A percentile compares a stretch with the other conserved stretches of the same genome.
Conservation (phyloP, 2,329 filamentous ascomycete species). For the Lachnum nothofagi region DNA sequence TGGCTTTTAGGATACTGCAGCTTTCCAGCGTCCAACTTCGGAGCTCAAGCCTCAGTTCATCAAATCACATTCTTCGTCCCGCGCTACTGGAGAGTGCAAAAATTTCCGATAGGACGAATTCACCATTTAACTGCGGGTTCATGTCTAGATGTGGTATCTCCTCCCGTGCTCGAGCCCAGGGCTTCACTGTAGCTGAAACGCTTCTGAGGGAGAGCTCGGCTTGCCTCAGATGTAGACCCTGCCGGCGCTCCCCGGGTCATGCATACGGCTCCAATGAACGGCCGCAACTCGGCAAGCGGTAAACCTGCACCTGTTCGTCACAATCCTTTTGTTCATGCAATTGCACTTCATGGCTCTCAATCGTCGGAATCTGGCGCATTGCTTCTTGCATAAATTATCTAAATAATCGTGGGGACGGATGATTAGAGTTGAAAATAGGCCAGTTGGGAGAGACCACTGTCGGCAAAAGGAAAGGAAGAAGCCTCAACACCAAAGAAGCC, state of each 20-base stretch:
- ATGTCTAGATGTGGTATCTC: no score
- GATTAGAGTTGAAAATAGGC: neutral
- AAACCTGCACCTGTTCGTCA: conserved; percentile 17
- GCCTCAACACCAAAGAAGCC: neutral
- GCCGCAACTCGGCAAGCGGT: neutral
- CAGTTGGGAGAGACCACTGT: neutral
- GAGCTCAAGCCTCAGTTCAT: no score
- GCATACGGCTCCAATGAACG: neutral
- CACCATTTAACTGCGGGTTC: no score
- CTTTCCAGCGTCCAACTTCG: neutral
- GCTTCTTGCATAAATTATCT: conserved; percentile 4
- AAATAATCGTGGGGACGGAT: no score
- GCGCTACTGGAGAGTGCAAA: no score
- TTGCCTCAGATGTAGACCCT: conserved; percentile 19
- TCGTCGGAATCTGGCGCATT: neutral
- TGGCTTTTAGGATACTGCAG: neutral
- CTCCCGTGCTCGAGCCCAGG: no score
- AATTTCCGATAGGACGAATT: no score
- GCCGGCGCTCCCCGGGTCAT: neutral
- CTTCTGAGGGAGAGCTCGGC: conserved; percentile 23
- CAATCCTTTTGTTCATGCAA: conserved; percentile 18
- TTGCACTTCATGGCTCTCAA: neutral
- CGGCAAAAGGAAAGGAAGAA: neutral
- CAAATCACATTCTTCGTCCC: no score
- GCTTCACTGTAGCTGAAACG: conserved; percentile 17